Base-by-base conservation (phyloP, 495 filamentous ascomycete genomes). In the Lophiostoma macrostomum region DNA sequence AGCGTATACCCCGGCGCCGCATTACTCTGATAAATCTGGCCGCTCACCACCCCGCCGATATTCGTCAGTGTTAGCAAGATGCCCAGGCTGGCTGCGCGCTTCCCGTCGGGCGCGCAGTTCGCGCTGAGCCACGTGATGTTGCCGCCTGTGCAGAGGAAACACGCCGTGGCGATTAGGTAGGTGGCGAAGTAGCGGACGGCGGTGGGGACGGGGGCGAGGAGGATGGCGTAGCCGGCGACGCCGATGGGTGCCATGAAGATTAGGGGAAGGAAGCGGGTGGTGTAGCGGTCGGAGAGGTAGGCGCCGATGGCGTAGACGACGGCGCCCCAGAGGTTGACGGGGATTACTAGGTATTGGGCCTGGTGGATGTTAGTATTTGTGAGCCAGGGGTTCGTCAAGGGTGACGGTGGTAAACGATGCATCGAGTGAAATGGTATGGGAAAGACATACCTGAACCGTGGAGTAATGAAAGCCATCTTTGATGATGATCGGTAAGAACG, bases 51-150 rank as follows among this genome's bases (percentile, higher is more conserved):
- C 18, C 71, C 72, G 0, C 69, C 72, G 0, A 75, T 50, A 31
- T 75, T 71, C 5, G 68, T 71, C 20, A 73, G 34, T 13, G 64
- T 64, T 12, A 74, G 53, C 36, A 66, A 36, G 23, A 75, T 68
- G 8, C 73, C 73, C 7, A 75, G 48, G n/a, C 57, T 67, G 6
- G 69, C 71, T 14, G 69, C 71, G 41, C 73, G 61, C 34, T 75
- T 75, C 13, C 71, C 71, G 43, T 75, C 73, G 0, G 69, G 69
- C 0, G 71, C 71, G 52, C 60, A 53, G 45, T 63, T 63, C n/a
- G 37, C 50, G 5, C 28, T 35, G 0, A 63, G 44, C 60, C 60
- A 63, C 20, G 60, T 29, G 37, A 63, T 63, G 32, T 63, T 63
- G 23, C 39, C 32, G 25, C 60, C 60, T 3, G 60, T 63, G 49